phyloP scores from a whole-genome alignment of 306 rosid genomes.

The Luffa acutangula region DNA sequence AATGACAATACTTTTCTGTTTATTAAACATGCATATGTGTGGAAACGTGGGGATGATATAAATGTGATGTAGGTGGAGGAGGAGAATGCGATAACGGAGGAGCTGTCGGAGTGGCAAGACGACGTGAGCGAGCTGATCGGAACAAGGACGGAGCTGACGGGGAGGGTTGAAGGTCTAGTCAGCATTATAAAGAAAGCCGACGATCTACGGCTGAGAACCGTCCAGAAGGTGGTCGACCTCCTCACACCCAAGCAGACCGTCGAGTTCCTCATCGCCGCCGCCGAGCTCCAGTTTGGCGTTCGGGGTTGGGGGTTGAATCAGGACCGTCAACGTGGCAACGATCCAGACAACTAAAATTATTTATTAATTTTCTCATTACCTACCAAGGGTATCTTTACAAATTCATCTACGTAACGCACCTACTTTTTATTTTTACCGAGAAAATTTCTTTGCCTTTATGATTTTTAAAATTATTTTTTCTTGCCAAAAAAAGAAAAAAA shows the following conservation, averaged over 20 bases:
- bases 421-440: too few species aligned
- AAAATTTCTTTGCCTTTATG: too few species aligned
- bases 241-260: constrained; percentile 63
- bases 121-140: constrained; percentile 47
- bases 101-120: constrained; percentile 84
- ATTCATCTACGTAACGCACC: too few species aligned
- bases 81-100: constrained; percentile 67
- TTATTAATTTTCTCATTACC: too few species aligned
- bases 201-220: constrained; percentile 57
- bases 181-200: constrained; percentile 53
- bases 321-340: constrained; percentile 27
- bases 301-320: constrained; percentile 60
- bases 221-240: constrained; percentile 42
- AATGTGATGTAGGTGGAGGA: constrained; percentile 39
- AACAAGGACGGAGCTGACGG: constrained; percentile 11
- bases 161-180: constrained; percentile 31
- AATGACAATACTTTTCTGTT: too few species aligned
- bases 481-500: too few species aligned
- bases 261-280: constrained; percentile 62
- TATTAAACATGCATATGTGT: too few species aligned
- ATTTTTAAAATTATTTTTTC: too few species aligned
- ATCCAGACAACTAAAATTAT: neutral
- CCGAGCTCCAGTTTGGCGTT: constrained; percentile 60
- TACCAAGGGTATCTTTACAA: too few species aligned
- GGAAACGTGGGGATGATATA: too few species aligned